Evolutionary conservation across 192 early-diverging fungal genomes (phyloP), one percentile per base, ranked within the genome.

Genomic region (Mortierella hygrophila): DNA sequence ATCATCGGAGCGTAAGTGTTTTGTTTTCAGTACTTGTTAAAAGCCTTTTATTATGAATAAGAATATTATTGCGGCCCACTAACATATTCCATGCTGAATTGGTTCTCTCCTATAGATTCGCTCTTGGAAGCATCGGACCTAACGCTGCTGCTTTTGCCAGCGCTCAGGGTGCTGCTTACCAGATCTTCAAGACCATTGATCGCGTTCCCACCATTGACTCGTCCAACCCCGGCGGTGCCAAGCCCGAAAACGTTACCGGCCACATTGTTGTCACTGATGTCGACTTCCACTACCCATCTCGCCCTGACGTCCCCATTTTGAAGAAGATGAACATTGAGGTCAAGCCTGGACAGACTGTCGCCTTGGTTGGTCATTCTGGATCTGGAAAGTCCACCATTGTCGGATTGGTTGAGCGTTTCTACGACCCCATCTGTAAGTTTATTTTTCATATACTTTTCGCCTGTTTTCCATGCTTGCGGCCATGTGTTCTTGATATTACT

Each of bases 301-400:
- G 96, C 10, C 92, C 92, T 0, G 96, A 97, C 44, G 95, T 97
- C 29, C 90, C 85, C 44, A 93, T 99, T 26, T 88, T 99, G 81
- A 89, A 94, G 40, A 90, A 91, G 46, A 91, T 98, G 71, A 93
- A 82, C 79, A 87, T 99, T 47, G 77, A 94, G 86, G 89, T 98
- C 68, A 79, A 89, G 41, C 89, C 93, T 18, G 97, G 98, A n/a
- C 89, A 93, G 70, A 96, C 93, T 20, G 94, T 98, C 20, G 98
- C 97, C 41, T 90, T 99, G 47, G 97, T 97, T 47, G 98, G 98
- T 41, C 93, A 91, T 47, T 97, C 96, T 47, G 98, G 98, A 21
- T 88, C 89, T 32, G 95, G 95, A 68, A 96, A 97, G 82, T 95
- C 95, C 4, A 96, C 95, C 7, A 92, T 96, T 68, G 92, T 93